Evolutionary conservation across 23 red algal genomes (phyloP), one percentile per base, ranked within the genome.

Genomic region (Porphyridium purpureum): DNA sequence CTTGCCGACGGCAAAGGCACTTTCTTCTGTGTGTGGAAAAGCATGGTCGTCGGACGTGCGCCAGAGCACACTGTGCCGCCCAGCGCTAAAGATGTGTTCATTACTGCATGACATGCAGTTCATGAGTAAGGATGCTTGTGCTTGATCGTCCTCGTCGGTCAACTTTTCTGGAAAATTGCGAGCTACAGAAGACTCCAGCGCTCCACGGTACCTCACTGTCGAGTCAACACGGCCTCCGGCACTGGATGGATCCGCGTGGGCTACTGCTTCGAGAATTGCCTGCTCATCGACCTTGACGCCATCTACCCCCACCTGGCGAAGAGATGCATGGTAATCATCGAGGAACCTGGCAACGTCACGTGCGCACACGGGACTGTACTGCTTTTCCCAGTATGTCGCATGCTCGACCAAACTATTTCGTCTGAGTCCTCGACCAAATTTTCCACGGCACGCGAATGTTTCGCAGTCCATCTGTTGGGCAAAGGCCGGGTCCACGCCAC

Each of bases 31-130:
- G 1, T 32, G 35, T 5, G 67, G 66, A 54, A 83, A 83, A 26
- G 78, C 66, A 30, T 83, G 78, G 55, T 83, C 78, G 63, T 83
- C 59, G 2, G 78, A 83, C n/a, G 67, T 67, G 17, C 78, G 58
- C 78, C 78, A 83, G 19, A 57, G n/a, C n/a, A n/a, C n/a, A n/a
- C n/a, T n/a, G n/a, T n/a, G n/a, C n/a, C n/a, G n/a, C n/a, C n/a
- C n/a, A n/a, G n/a, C n/a, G n/a, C n/a, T 29, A 57, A 69, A 69
- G 3, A 69, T 33, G 34, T 33, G 47, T 59, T 80, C 74, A 27
- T 31, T 60, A 11, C 74, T 54, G 57, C 74, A 80, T 1, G 74
- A 7, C 74, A 80, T 80, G 17, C 60, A 69, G 36, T 80, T 80
- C 4, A 80, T n/a, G n/a, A n/a, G n/a, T n/a, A n/a, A n/a, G n/a